Conservation (phyloP, 352 stramenopile species). For the Phytophthora cactorum region DNA sequence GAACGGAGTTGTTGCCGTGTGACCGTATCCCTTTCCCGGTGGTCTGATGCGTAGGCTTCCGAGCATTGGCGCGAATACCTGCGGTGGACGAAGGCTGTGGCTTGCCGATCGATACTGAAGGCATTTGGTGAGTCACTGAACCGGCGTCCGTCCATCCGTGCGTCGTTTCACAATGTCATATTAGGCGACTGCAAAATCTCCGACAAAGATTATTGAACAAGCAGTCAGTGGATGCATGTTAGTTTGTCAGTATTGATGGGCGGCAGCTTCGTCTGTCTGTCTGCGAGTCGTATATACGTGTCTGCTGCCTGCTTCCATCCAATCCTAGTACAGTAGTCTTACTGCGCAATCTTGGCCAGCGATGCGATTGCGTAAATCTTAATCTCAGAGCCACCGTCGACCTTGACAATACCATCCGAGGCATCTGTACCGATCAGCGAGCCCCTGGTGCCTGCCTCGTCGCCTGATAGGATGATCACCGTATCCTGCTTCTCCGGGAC, state of each 20-base stretch:
- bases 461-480: slow-evolving; percentile 86
- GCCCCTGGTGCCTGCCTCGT: slow-evolving; percentile 85
- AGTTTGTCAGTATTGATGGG: slow-evolving; percentile 36
- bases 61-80: slow-evolving; percentile 6
- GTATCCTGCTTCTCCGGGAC: slow-evolving; percentile 89
- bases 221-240: slow-evolving; percentile 28
- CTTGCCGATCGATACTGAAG: slow-evolving; percentile 19
- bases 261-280: slow-evolving; percentile 30
- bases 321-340: slow-evolving; percentile 45
- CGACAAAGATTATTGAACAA: slow-evolving; percentile 36
- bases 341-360: slow-evolving; percentile 86
- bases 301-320: slow-evolving; percentile 32
- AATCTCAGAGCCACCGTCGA: slow-evolving; percentile 88
- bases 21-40: background rate
- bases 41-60: slow-evolving; percentile 14
- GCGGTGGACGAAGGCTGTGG: slow-evolving; percentile 6
- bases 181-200: slow-evolving; percentile 23
- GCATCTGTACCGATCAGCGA: slow-evolving; percentile 89
- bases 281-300: slow-evolving; percentile 23
- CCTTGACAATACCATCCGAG: slow-evolving; percentile 89
- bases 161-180: slow-evolving; percentile 34
- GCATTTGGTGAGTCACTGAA: slow-evolving; percentile 17
- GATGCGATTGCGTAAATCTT: slow-evolving; percentile 89
- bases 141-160: background rate
- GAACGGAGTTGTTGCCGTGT: slow-evolving; percentile 45